Evolutionary conservation across 2,329 filamentous ascomycete species (phyloP).

Genomic region (Coccinonectria pachysandricola): DNA sequence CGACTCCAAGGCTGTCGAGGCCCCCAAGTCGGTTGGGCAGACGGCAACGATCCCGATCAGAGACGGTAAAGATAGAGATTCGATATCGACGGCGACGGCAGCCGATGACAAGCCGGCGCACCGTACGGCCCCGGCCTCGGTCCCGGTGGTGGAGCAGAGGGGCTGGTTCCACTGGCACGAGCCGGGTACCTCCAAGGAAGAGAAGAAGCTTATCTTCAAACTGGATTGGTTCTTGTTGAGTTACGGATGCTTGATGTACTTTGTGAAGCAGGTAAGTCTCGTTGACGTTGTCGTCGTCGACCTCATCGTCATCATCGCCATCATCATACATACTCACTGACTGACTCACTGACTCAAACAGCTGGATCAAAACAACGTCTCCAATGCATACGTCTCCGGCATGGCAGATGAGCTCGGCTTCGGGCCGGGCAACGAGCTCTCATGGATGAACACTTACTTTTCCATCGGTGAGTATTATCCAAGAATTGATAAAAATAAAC

Average conservation of each 20-base stretch:
- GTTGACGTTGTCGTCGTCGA: too few relatives aligned
- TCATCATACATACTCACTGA: too few relatives aligned
- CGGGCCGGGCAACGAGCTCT: slow-evolving; percentile 28
- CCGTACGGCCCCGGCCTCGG: not conserved
- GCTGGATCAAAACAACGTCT: slow-evolving; percentile 35
- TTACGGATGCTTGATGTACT: slow-evolving; percentile 32
- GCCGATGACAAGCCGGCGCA: slow-evolving; percentile 1
- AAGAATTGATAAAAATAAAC: too few relatives aligned
- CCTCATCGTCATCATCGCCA: too few relatives aligned
- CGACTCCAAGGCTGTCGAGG: not conserved
- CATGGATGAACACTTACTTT: slow-evolving; percentile 37
- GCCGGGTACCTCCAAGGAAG: slow-evolving; percentile 27
- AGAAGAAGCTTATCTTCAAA: slow-evolving; percentile 37
- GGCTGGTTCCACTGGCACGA: slow-evolving; percentile 33
- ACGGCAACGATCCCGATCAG: too few relatives aligned
- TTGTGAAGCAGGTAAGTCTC: slow-evolving; percentile 30
- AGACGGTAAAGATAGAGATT: not conserved
- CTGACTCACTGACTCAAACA: too few relatives aligned
- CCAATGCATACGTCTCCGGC: slow-evolving; percentile 38
- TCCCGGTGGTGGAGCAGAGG: not conserved
- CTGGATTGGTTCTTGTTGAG: slow-evolving; percentile 36
- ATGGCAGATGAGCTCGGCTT: slow-evolving; percentile 37
- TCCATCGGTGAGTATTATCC: slow-evolving; percentile 24
- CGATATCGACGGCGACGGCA: slow-evolving; percentile 1
- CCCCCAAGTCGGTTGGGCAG: not conserved